Evolutionary conservation across 2,329 filamentous ascomycete species (phyloP).

Genomic region (Fonsecaea erecta): DNA sequence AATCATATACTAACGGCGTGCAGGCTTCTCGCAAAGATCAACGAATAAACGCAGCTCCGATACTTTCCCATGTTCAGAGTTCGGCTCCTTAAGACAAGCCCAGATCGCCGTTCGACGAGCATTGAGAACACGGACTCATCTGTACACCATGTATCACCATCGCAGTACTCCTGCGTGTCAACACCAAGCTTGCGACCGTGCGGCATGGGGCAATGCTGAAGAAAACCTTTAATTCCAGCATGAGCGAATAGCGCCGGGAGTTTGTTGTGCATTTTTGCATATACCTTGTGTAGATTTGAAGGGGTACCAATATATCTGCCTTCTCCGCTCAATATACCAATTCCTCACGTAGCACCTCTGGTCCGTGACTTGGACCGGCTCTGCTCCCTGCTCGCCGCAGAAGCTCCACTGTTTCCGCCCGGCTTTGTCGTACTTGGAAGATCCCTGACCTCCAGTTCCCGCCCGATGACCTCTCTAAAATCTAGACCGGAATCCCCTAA

Average conservation of each 20-base stretch:
- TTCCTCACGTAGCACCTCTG: conserved; percentile 16
- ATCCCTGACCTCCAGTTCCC: conserved; percentile 45
- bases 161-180: conserved; percentile 6
- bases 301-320: conserved; percentile 22
- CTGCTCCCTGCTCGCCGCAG: conserved; percentile 8
- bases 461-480: conserved; percentile 80
- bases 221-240: conserved; percentile 23
- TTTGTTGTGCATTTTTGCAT: conserved; percentile 23
- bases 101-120: background rate
- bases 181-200: conserved; percentile 10
- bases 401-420: background rate
- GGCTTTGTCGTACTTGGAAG: conserved; percentile 1
- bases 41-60: conserved; percentile 70
- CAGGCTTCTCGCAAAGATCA: conserved; percentile 98
- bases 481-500: conserved; percentile 86
- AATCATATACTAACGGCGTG: conserved; percentile 27
- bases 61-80: conserved; percentile 1
- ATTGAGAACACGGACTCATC: conserved; percentile 8
- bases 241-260: conserved; percentile 21
- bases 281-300: conserved; percentile 28
- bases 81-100: background rate
- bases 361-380: conserved; percentile 26
- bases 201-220: conserved; percentile 11
- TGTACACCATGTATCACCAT: conserved; percentile 35
- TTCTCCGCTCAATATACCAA: conserved; percentile 30